Conservation (phyloP, 371 early-diverging fungal genomes). For the Apophysomyces sp. region DNA sequence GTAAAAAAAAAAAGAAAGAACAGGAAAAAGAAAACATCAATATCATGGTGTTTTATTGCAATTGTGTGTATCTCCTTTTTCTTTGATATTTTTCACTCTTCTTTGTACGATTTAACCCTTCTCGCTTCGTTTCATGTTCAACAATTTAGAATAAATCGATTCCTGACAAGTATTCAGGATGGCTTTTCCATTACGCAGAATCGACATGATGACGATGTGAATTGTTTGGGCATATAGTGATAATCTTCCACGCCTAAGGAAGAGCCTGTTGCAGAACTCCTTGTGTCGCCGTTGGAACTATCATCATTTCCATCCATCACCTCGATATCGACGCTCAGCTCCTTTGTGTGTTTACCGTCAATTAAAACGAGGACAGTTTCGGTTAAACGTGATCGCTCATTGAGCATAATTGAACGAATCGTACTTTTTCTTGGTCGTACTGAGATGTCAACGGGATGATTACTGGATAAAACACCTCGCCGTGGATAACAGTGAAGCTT, state of each 20-base stretch:
- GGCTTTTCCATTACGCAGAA: neutral
- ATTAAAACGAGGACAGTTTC: conserved; percentile 9
- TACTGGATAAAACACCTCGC: conserved; percentile 3
- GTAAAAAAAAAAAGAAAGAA: conserved; percentile 46
- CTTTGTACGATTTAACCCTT: neutral
- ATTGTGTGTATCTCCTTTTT: neutral
- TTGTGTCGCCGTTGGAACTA: neutral
- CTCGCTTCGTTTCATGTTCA: neutral
- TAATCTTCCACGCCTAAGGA: neutral
- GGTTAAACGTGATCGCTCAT: neutral
- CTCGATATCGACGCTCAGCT: conserved; percentile 10
- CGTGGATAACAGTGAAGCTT: conserved; percentile 6
- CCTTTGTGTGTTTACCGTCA: conserved; percentile 7
- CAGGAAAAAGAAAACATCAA: neutral
- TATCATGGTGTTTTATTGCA: neutral
- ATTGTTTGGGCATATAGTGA: neutral
- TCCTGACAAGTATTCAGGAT: neutral
- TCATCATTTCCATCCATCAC: neutral
- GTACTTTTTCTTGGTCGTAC: conserved; percentile 10
- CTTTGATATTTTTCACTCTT: too few relatives aligned
- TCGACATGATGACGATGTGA: neutral
- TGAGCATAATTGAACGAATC: neutral
- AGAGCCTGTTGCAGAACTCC: neutral
- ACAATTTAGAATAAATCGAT: neutral
- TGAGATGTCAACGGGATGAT: neutral